Evolutionary conservation across 768 basidiomycete species (phyloP).

Genomic region (Pleurotus citrinopileatus): DNA sequence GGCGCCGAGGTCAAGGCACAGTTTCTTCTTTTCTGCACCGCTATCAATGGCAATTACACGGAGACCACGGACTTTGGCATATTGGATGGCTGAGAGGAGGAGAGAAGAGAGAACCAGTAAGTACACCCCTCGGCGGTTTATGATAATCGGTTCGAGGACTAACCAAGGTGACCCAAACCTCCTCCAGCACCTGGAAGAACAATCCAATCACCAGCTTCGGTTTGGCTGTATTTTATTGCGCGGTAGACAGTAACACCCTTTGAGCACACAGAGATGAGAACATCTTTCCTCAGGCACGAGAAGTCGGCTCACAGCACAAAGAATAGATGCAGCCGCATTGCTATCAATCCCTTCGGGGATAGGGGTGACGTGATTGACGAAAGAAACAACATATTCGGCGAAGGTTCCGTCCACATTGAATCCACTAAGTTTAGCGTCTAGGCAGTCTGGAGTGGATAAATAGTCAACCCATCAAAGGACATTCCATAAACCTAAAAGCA

Average conservation of each 20-base stretch:
- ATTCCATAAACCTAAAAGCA: neutral
- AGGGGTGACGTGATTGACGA: constrained; percentile 68
- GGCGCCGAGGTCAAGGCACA: constrained; percentile 62
- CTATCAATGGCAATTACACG: constrained; percentile 82
- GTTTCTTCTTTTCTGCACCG: constrained; percentile 66
- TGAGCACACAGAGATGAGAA: neutral
- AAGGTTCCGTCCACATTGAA: constrained; percentile 80
- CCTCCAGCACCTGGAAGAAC: constrained; percentile 78
- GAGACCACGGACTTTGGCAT: constrained; percentile 74
- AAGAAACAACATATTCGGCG: constrained; percentile 61
- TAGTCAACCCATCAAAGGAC: neutral
- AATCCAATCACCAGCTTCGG: constrained; percentile 70
- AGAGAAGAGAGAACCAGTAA: no score
- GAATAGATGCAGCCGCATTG: constrained; percentile 67
- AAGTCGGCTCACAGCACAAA: constrained; percentile 61
- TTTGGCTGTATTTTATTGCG: constrained; percentile 71
- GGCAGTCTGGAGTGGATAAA: constrained; percentile 46
- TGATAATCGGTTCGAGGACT: constrained; percentile 4
- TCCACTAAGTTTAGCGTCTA: constrained; percentile 57
- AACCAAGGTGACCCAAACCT: constrained; percentile 80
- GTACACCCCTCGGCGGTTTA: no score
- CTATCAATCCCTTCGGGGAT: constrained; percentile 71
- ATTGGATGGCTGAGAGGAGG: constrained; percentile 79
- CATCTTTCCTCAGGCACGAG: neutral
- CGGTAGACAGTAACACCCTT: constrained; percentile 85